phyloP scores from a whole-genome alignment of 2,329 filamentous ascomycete genomes.

The Trichoderma endophyticum region DNA sequence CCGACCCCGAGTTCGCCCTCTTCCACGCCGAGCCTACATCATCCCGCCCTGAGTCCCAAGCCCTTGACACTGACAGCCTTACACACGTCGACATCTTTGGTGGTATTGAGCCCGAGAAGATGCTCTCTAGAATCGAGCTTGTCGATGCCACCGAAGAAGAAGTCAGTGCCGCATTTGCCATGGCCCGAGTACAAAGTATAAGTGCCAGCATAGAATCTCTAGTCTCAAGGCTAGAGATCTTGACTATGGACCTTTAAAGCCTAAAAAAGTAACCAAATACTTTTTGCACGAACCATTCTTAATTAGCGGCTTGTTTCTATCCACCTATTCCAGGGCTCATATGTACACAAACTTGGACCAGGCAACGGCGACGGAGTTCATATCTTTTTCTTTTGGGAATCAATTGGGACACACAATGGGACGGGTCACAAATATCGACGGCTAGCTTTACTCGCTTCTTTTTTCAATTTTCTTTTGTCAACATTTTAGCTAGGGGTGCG shows the following conservation, averaged over 20 bases:
- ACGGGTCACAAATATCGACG: not conserved
- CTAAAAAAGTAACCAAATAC: not conserved
- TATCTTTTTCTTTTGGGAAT: not conserved
- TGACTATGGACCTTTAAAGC: conserved; percentile 35
- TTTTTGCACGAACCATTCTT: not conserved
- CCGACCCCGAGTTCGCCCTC: conserved; percentile 59
- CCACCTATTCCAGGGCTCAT: not conserved
- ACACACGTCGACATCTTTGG: conserved; percentile 45
- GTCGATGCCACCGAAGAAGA: conserved; percentile 55
- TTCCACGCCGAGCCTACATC: conserved; percentile 46
- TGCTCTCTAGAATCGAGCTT: conserved; percentile 60
- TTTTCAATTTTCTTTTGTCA: not conserved
- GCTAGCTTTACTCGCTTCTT: not conserved
- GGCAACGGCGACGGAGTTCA: conserved; percentile 17
- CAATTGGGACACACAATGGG: conserved; percentile 1
- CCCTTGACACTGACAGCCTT: conserved; percentile 43
- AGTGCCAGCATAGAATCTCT: conserved; percentile 37
- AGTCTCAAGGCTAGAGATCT: conserved; percentile 37
- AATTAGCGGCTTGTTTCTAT: conserved; percentile 3
- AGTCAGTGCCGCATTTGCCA: conserved; percentile 40
- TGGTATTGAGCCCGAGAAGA: conserved; percentile 62
- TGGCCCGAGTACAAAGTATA: conserved; percentile 51
- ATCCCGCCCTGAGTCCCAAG: conserved; percentile 25
- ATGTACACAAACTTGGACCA: conserved; percentile 9
- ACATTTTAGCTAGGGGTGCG: not conserved